These are phyloP conservation scores for Didymella glomerata DNA, from an alignment of 2,329 filamentous ascomycete species.

Conservation along the genomic window DNA sequence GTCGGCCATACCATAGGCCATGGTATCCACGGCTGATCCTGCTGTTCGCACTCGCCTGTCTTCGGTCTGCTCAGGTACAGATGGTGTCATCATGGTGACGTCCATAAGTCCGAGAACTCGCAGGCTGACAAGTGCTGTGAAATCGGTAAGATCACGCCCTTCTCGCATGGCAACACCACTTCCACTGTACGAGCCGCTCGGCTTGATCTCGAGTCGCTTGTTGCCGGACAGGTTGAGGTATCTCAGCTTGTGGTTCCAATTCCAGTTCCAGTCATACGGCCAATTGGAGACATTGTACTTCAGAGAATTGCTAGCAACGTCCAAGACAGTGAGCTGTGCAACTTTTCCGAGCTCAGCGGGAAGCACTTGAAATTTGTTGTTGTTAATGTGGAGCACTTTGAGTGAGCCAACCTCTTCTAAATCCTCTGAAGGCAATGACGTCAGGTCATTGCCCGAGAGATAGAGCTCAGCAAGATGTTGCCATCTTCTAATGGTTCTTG, in stretches of 20 bases:
- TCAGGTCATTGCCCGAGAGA: slow-evolving; percentile 92
- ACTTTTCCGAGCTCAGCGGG: slow-evolving; percentile 95
- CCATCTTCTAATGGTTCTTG: slow-evolving; percentile 87
- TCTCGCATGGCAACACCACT: slow-evolving; percentile 57
- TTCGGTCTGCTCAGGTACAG: slow-evolving; percentile 93
- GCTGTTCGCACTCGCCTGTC: slow-evolving; percentile 96
- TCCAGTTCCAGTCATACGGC: slow-evolving; percentile 99
- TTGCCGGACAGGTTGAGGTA: slow-evolving; percentile 98
- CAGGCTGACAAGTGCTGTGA: slow-evolving; percentile 82
- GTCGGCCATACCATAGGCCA: slow-evolving; percentile 98
- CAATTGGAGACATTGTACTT: slow-evolving; percentile 99
- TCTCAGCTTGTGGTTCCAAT: slow-evolving; percentile 92
- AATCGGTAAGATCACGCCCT: slow-evolving; percentile 83
- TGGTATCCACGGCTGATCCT: slow-evolving; percentile 86
- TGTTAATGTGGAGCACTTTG: slow-evolving; percentile 92
- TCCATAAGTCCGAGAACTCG: slow-evolving; percentile 95
- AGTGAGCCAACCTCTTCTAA: slow-evolving; percentile 87
- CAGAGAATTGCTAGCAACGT: slow-evolving; percentile 92
- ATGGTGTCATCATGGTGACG: slow-evolving; percentile 91
- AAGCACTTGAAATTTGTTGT: slow-evolving; percentile 96
- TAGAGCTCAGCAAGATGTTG: slow-evolving; percentile 90
- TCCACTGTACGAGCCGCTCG: slow-evolving; percentile 65
- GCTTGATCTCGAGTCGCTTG: slow-evolving; percentile 90
- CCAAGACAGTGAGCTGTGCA: slow-evolving; percentile 87
- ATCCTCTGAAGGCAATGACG: slow-evolving; percentile 90